Evolutionary conservation across 805 yeast species (phyloP).

Genomic region (Cyberlindnera mrakii): DNA sequence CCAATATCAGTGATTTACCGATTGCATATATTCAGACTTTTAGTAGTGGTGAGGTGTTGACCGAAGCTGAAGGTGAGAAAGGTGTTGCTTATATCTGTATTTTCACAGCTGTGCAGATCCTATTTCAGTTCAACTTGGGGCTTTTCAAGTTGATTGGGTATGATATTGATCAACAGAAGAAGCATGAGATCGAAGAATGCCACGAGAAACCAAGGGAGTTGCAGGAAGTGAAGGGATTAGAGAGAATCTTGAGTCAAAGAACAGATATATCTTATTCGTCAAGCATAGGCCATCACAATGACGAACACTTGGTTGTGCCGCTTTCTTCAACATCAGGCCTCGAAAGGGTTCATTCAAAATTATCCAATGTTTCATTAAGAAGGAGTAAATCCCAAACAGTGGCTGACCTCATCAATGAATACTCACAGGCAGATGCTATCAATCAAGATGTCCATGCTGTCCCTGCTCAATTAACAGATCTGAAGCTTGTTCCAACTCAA

Average conservation of each 20-base stretch:
- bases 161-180: slow-evolving; percentile 38
- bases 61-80: slow-evolving; percentile 51
- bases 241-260: slow-evolving; percentile 1
- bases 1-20: slow-evolving; percentile 72
- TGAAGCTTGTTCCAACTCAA: slow-evolving; percentile 7
- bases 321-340: slow-evolving; percentile 5
- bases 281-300: slow-evolving; percentile 1
- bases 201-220: neutral
- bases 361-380: slow-evolving; percentile 10
- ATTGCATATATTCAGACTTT: slow-evolving; percentile 70
- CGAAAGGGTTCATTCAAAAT: slow-evolving; percentile 9
- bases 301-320: slow-evolving; percentile 2
- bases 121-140: slow-evolving; percentile 68
- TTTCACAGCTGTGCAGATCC: slow-evolving; percentile 58
- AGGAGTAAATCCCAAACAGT: slow-evolving; percentile 28
- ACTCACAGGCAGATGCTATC: slow-evolving; percentile 25
- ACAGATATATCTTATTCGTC: neutral
- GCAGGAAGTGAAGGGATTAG: neutral
- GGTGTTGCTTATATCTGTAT: slow-evolving; percentile 85
- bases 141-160: slow-evolving; percentile 61
- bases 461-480: slow-evolving; percentile 19
- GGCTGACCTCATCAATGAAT: slow-evolving; percentile 42
- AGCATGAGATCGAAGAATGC: neutral
- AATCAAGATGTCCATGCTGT: slow-evolving; percentile 12
- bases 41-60: slow-evolving; percentile 41